Percentiles rank a stretch among this genome's conserved stretches.
Evolutionary conservation across 352 stramenopile species (phyloP).

Genomic region (Blastocystis sp.): DNA sequence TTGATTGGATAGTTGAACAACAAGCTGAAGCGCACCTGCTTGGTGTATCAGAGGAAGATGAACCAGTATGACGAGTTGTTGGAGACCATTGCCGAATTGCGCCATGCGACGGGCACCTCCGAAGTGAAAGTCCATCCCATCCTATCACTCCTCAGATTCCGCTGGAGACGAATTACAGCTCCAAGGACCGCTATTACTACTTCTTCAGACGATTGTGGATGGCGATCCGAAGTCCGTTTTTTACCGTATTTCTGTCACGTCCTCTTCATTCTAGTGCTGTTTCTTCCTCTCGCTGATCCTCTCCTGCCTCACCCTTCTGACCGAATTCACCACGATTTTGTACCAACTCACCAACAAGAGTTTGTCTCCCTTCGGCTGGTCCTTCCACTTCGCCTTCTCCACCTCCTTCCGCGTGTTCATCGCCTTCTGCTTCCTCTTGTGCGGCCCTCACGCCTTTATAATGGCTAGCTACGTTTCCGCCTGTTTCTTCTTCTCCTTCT

Average conservation of each 20-base stretch:
- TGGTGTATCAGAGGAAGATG: slow-evolving; percentile 15
- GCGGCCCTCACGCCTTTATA: not conserved
- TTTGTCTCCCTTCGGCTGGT: not conserved
- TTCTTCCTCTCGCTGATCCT: slow-evolving; percentile 9
- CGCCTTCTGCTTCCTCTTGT: not conserved
- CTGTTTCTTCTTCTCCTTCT: slow-evolving; percentile 25
- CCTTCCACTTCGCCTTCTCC: not conserved
- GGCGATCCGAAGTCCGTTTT: not conserved
- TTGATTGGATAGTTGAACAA: not conserved
- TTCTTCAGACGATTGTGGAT: not conserved
- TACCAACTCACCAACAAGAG: not conserved
- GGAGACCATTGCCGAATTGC: not conserved
- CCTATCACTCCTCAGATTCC: not conserved
- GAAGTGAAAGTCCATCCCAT: not conserved
- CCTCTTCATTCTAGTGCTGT: not conserved
- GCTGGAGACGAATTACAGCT: not conserved
- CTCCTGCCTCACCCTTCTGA: not conserved
- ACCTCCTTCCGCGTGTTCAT: not conserved
- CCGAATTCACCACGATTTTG: slow-evolving; percentile 3
- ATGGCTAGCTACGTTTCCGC: not conserved
- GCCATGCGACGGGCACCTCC: not conserved
- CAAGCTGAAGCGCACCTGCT: not conserved
- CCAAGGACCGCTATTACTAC: not conserved
- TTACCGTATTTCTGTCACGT: not conserved
- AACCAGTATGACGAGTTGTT: slow-evolving; percentile 42